Base-by-base conservation (phyloP, 306 rosid species). In the Dicorynia guianensis region DNA sequence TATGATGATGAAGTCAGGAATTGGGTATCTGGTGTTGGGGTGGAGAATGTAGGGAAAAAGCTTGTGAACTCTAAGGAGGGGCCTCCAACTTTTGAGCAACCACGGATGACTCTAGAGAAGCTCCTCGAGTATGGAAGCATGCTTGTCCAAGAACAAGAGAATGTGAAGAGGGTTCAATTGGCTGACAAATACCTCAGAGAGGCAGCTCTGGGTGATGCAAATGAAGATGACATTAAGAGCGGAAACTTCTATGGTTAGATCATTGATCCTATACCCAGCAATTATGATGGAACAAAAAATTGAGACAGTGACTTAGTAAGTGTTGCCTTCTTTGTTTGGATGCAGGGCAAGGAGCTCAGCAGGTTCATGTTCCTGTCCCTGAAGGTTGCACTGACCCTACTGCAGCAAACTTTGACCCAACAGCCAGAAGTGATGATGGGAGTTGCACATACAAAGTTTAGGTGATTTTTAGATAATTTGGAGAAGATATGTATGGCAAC, bases 61-160 rank as follows among this genome's bases (percentile, higher is more conserved):
- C 93, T 88, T 11, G 96, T 90, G 82, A 90, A 90, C 63, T 90
- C 93, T 14, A 90, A 86, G 68, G 96, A 90, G 47, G 96, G 86
- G 18, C 93, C 93, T 46, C 96, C 91, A 61, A 85, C 81, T 34
- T 87, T 91, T 49, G 82, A 88, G 63, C 89, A 81, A 75, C 93
- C 96, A 49, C 80, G 59, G 76, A 86, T 90, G 82, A 77, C 33
- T 5, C 70, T 87, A 2, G 63, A 73, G n/a, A 76, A 83, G 76
- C 88, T 91, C 39, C 85, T 91, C 0, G 84, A 78, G 79, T 91
- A 91, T 46, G 96, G 96, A 77, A 88, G 55, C 78, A 80, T 83
- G 90, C 85, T 91, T 40, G 89, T 91, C 11, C 63, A 88, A 83
- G 91, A 91, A 77, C 96, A 91, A 78, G 90, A 91, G 69, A 88